These are phyloP conservation scores for Hemileia vastatrix DNA, from an alignment of 1,284 basidiomycete species.

Conservation along the genomic window DNA sequence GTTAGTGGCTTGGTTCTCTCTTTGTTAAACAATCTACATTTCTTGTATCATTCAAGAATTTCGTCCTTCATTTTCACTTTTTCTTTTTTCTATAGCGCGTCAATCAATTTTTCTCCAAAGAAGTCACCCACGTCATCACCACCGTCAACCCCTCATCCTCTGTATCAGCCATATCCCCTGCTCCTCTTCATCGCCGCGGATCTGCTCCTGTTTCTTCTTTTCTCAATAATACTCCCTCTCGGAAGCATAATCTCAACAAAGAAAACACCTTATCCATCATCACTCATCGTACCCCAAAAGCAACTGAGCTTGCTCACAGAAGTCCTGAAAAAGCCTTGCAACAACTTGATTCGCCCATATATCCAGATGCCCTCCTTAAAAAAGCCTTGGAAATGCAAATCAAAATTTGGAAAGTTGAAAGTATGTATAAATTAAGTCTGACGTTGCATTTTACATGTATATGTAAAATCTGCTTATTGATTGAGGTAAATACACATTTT, in stretches of 20 bases:
- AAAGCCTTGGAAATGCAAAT: constrained; percentile 69
- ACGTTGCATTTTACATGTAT: background rate
- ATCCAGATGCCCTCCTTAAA: constrained; percentile 54
- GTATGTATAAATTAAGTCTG: constrained; percentile 51
- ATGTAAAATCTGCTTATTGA: background rate
- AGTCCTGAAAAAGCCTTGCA: constrained; percentile 31
- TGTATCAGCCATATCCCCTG: constrained; percentile 16
- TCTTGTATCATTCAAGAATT: constrained; percentile 6
- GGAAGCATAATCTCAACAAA: constrained; percentile 49
- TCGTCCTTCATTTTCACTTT: constrained; percentile 20
- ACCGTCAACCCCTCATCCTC: constrained; percentile 49
- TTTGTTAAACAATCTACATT: constrained; percentile 4
- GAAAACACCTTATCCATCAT: constrained; percentile 50
- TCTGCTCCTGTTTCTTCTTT: constrained; percentile 40
- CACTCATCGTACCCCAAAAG: background rate
- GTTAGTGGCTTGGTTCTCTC: constrained; percentile 51
- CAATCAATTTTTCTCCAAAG: constrained; percentile 74
- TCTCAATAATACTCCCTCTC: constrained; percentile 7
- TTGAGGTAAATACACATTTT: background rate
- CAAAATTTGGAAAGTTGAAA: constrained; percentile 78
- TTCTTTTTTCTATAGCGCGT: constrained; percentile 51
- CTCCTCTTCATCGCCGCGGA: constrained; percentile 21
- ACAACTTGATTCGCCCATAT: constrained; percentile 45
- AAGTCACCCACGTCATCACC: constrained; percentile 77
- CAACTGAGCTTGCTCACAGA: background rate